Conservation (phyloP, 805 yeast genomes). For the Kodamaea nitidulidarum region DNA sequence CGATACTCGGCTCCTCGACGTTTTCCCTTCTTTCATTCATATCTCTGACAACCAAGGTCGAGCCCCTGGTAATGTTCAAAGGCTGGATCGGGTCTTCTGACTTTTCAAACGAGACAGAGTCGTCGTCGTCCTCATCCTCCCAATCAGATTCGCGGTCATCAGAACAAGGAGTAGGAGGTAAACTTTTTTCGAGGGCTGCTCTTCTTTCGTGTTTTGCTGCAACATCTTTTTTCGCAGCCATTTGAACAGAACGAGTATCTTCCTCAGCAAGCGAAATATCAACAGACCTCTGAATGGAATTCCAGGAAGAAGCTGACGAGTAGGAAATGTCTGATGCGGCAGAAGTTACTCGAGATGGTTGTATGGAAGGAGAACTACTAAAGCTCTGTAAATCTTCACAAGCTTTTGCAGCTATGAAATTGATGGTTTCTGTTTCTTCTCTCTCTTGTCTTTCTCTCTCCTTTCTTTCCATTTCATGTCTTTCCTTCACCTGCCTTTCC, state of each 20-base stretch:
- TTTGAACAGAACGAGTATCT: neutral
- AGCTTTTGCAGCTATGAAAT: no score
- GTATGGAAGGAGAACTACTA: no score
- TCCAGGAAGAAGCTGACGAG: constrained; percentile 20
- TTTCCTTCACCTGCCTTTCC: no score
- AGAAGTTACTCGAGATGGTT: constrained; percentile 6
- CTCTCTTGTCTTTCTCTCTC: no score
- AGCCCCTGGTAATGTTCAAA: constrained; percentile 12
- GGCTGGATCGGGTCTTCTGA: constrained; percentile 14
- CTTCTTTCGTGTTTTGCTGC: neutral
- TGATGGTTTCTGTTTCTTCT: no score
- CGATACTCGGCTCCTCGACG: no score
- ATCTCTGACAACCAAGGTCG: constrained; percentile 4
- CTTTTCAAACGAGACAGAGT: neutral
- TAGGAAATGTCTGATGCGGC: constrained; percentile 8
- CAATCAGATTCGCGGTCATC: constrained; percentile 8
- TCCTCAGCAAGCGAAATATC: constrained; percentile 14
- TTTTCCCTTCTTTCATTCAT: no score
- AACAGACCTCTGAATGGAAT: constrained; percentile 26
- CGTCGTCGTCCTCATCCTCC: constrained; percentile 7
- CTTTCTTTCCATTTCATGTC: no score
- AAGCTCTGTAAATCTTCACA: no score
- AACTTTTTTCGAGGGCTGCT: constrained; percentile 4
- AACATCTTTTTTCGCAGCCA: neutral
- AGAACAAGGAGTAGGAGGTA: constrained; percentile 9